Evolutionary conservation across 148 eudicot genomes (phyloP), one percentile per base, ranked within the genome.

Genomic region (Fagopyrum tataricum): DNA sequence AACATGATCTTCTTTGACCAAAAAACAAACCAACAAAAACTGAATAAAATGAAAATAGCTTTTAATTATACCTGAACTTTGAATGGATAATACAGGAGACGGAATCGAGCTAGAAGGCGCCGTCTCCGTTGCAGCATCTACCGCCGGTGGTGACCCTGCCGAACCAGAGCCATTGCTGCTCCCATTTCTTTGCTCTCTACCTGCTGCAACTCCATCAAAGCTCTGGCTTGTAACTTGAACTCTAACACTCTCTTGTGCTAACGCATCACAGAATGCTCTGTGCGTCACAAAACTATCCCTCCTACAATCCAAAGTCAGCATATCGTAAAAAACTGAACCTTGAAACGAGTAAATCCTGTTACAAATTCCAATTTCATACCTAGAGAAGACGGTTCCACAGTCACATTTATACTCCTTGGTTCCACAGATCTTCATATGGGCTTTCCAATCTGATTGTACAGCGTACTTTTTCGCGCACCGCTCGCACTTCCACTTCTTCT

Each of bases 271-370:
- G 68, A 88, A 90, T 13, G 96, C 96, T 53, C 96, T 84, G 42
- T 90, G 96, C 10, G 96, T 87, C 12, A 90, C 81, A 76, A 90
- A 90, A 76, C 96, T 90, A 80, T 90, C 96, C 81, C 90, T 86
- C 88, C 96, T 15, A 67, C 26, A 62, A 43, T 66, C 59, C 44
- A 31, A 55, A 7, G 20, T 0, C 20, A 70, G 44, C 31, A 41
- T 37, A 2, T 31, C 21, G 6, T 14, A 52, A 56, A 0, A 55
- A 53, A 8, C 24, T 39, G 18, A 52, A 72, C 48, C 1, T 0
- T 31, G 5, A 58, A 31, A 31, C 37, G 1, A 31, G 37, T 31
- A 31, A 31, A 31, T 31, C 37, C 37, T 17, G 11, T 62, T 62
- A 24, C 7, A 4, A 62, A 12, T 5, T 62, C 23, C 7, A n/a